Percentiles rank a stretch among this genome's conserved stretches.
Evolutionary conservation across 2,329 filamentous ascomycete species (phyloP).

Genomic region (Fusarium sp.): DNA sequence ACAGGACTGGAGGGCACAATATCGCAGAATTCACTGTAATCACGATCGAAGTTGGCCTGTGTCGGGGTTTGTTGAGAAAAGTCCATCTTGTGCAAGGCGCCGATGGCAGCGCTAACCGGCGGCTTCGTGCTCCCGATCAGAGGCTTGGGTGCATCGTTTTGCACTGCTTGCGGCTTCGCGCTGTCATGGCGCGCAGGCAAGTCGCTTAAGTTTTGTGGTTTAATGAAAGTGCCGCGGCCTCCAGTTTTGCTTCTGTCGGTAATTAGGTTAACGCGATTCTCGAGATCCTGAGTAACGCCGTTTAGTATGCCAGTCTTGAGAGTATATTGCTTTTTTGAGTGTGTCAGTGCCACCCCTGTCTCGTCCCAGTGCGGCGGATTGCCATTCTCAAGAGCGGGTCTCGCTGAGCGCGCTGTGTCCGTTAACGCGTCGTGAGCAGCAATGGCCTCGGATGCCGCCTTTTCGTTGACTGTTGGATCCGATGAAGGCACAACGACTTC

Average conservation of each 20-base stretch:
- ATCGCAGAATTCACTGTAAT: slow-evolving; percentile 62
- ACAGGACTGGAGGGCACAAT: slow-evolving; percentile 48
- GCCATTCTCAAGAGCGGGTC: slow-evolving; percentile 40
- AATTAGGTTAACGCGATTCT: slow-evolving; percentile 31
- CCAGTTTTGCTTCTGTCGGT: slow-evolving; percentile 12
- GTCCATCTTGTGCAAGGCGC: slow-evolving; percentile 55
- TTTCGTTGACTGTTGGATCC: slow-evolving; percentile 8
- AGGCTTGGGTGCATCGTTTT: slow-evolving; percentile 37
- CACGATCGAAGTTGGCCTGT: slow-evolving; percentile 67
- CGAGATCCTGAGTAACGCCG: slow-evolving; percentile 21
- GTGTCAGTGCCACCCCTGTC: slow-evolving; percentile 47
- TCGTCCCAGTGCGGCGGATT: slow-evolving; percentile 44
- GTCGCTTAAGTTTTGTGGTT: slow-evolving; percentile 10
- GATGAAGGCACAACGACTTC: slow-evolving; percentile 26
- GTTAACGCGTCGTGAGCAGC: slow-evolving; percentile 36
- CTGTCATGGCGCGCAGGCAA: slow-evolving; percentile 41
- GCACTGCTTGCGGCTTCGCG: slow-evolving; percentile 32
- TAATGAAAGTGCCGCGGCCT: slow-evolving; percentile 7
- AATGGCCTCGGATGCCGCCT: slow-evolving; percentile 3
- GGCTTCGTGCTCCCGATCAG: slow-evolving; percentile 36
- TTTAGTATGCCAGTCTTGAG: slow-evolving; percentile 23
- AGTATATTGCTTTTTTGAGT: slow-evolving; percentile 46
- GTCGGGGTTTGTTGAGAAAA: slow-evolving; percentile 66
- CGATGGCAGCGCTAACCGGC: slow-evolving; percentile 33
- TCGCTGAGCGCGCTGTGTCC: slow-evolving; percentile 21